Evolutionary conservation across 768 basidiomycete genomes (phyloP).

Genomic region (Clitopilus passeckerianus): DNA sequence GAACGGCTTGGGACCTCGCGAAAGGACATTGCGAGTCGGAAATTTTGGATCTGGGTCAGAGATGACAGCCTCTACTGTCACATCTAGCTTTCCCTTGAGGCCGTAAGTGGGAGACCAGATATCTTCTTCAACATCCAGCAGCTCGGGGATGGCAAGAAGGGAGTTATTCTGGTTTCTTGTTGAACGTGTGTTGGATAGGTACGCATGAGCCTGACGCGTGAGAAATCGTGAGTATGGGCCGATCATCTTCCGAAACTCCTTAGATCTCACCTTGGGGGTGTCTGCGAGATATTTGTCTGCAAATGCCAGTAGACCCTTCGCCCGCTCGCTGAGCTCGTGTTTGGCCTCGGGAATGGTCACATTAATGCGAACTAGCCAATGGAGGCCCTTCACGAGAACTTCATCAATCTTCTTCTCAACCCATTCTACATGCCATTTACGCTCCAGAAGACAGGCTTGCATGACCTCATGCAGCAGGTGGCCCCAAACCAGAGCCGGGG

Average conservation of each 20-base stretch:
- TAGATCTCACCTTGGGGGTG: conserved; percentile 50
- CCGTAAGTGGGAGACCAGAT: conserved; percentile 97
- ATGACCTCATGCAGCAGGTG: conserved; percentile 91
- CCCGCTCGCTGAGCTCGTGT: conserved; percentile 54
- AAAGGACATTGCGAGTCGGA: conserved; percentile 19
- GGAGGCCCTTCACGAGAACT: conserved; percentile 46
- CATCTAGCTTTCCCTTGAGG: conserved; percentile 94
- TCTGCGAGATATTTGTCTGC: conserved; percentile 60
- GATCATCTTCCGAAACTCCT: neutral
- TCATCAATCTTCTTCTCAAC: conserved; percentile 57
- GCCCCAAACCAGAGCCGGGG: conserved; percentile 81
- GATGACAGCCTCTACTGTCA: conserved; percentile 70
- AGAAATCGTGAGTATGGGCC: neutral
- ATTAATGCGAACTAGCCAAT: conserved; percentile 58
- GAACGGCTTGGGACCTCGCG: conserved; percentile 60
- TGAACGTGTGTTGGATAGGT: conserved; percentile 65
- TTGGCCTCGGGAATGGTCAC: conserved; percentile 58
- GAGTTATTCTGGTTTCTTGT: conserved; percentile 38
- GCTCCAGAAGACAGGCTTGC: conserved; percentile 66
- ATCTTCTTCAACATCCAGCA: conserved; percentile 93
- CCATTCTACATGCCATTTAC: conserved; percentile 59
- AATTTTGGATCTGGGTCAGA: conserved; percentile 31
- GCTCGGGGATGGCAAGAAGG: conserved; percentile 63
- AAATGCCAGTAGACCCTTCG: conserved; percentile 63
- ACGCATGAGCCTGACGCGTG: conserved; percentile 47